Conservation (phyloP, 345 rosid species). For the Camelina sativa region DNA sequence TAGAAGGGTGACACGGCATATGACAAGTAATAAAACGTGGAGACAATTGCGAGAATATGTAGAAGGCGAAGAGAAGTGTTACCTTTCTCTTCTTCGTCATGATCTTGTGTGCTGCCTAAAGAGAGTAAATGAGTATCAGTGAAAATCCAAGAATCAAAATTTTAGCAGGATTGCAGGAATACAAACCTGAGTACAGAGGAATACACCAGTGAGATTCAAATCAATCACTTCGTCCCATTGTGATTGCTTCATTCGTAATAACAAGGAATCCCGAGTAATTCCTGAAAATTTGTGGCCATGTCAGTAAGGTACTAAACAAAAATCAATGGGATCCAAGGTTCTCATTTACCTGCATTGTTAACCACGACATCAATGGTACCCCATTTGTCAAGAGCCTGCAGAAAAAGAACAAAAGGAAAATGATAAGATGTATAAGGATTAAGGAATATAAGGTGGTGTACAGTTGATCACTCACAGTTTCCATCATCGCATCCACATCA, state of each 20-base stretch:
- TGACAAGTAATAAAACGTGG: conserved; percentile 6
- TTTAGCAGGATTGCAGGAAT: conserved; percentile 24
- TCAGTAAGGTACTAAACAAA: conserved; percentile 37
- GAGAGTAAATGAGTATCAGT: conserved; percentile 41
- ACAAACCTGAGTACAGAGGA: conserved; percentile 91
- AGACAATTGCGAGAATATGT: not conserved
- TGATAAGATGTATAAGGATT: conserved; percentile 4
- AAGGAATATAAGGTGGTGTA: conserved; percentile 6
- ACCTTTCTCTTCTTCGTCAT: conserved; percentile 96
- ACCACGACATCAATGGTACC: conserved; percentile 93
- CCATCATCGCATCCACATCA: conserved; percentile 94
- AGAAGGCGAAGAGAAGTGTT: conserved; percentile 13
- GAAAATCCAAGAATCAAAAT: conserved; percentile 32
- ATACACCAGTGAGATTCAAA: conserved; percentile 93
- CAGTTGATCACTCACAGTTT: conserved; percentile 64
- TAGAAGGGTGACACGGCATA: not conserved
- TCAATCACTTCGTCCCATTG: conserved; percentile 97
- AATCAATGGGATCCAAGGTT: conserved; percentile 19
- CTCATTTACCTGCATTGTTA: conserved; percentile 86
- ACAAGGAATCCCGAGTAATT: conserved; percentile 82
- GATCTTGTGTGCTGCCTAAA: conserved; percentile 94
- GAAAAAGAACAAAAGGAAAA: conserved; percentile 23
- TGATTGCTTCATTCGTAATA: conserved; percentile 89
- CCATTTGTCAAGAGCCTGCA: conserved; percentile 92
- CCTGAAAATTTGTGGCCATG: conserved; percentile 57